Evolutionary conservation across 805 yeast species (phyloP).

Genomic region (Lipomyces kockii): DNA sequence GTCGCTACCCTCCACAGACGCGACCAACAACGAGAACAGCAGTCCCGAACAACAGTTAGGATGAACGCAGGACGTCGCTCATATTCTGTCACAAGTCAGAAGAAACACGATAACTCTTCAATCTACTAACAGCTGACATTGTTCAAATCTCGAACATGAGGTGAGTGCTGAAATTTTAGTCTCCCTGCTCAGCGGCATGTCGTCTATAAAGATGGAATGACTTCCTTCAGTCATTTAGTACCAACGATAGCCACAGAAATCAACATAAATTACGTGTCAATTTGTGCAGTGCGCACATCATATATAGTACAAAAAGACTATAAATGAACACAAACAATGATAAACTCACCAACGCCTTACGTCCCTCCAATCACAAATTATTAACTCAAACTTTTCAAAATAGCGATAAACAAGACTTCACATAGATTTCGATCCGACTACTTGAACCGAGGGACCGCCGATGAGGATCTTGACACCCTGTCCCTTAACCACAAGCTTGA

Average conservation of each 20-base stretch:
- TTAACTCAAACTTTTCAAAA: not conserved
- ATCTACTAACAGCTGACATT: too few relatives aligned
- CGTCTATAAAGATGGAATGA: too few relatives aligned
- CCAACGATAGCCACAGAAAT: not conserved
- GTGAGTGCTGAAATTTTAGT: too few relatives aligned
- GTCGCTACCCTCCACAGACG: too few relatives aligned
- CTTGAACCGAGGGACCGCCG: constrained; percentile 63
- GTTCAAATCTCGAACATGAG: too few relatives aligned
- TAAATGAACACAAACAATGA: not conserved
- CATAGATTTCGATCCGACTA: not conserved
- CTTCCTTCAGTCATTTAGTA: too few relatives aligned
- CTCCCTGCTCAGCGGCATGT: too few relatives aligned
- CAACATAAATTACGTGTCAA: not conserved
- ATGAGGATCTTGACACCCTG: constrained; percentile 79
- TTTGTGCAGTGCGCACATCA: not conserved
- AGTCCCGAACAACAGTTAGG: too few relatives aligned
- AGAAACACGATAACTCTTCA: too few relatives aligned
- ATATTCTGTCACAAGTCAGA: too few relatives aligned
- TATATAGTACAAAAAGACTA: not conserved
- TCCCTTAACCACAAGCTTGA: constrained; percentile 69
- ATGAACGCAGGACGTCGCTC: too few relatives aligned
- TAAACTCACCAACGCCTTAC: constrained; percentile 1
- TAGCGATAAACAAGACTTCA: not conserved
- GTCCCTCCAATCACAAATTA: not conserved
- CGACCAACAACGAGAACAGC: too few relatives aligned